A percentile compares a stretch with the other conserved stretches of the same genome.
Conservation (phyloP, 2,329 filamentous ascomycete species). For the Trichoderma oligosporum region DNA sequence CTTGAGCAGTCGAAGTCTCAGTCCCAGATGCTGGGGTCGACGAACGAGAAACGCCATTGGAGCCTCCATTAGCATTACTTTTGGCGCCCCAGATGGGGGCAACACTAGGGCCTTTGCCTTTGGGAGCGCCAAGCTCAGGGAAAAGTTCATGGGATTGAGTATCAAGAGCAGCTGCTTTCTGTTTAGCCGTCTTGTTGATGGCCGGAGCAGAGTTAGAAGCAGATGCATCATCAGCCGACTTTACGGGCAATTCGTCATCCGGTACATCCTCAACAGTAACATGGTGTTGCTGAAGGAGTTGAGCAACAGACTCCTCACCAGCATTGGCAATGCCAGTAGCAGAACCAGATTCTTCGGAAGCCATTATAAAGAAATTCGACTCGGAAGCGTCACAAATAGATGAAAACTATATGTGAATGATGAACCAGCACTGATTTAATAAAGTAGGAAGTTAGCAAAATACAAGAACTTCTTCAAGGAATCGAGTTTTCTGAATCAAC, state of each 20-base stretch:
- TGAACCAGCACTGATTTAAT: conserved; percentile 1
- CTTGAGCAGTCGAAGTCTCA: conserved; percentile 38
- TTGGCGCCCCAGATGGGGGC: conserved; percentile 76
- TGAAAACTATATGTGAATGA: neutral
- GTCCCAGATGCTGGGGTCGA: conserved; percentile 62
- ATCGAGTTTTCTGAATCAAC: neutral
- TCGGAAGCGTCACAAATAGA: neutral
- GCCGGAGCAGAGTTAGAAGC: conserved; percentile 47
- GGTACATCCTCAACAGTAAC: conserved; percentile 74
- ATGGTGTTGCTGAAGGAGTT: conserved; percentile 61
- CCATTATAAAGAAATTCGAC: conserved; percentile 38
- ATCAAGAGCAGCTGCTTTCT: conserved; percentile 64
- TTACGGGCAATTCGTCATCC: conserved; percentile 71
- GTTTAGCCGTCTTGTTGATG: conserved; percentile 63
- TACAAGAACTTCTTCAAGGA: too few species aligned
- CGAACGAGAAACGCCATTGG: conserved; percentile 55
- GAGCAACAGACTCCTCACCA: conserved; percentile 50
- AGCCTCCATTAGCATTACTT: conserved; percentile 54
- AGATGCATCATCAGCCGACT: conserved; percentile 44
- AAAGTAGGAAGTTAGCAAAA: neutral
- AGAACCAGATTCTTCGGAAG: conserved; percentile 32
- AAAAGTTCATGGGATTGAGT: conserved; percentile 88
- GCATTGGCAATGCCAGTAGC: conserved; percentile 36
- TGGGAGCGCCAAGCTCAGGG: conserved; percentile 75
- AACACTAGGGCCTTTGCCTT: conserved; percentile 63